phyloP scores from a whole-genome alignment of 805 yeast genomes.

The Torulaspora quercuum region DNA sequence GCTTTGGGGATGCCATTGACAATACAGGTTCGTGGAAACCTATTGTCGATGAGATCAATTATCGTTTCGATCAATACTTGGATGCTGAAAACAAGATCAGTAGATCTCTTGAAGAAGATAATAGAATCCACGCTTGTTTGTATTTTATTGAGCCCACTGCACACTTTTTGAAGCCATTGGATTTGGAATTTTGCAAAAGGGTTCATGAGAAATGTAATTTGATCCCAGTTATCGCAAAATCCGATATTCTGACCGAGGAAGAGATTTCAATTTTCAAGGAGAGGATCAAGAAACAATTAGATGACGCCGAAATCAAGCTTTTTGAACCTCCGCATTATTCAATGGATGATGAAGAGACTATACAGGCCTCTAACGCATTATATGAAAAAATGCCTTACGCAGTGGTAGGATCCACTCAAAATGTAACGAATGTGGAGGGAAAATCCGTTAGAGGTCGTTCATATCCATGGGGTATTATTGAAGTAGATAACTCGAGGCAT shows the following conservation, averaged over 20 bases:
- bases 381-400: slow-evolving; percentile 83
- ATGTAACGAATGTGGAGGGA: slow-evolving; percentile 68
- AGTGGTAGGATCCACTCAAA: slow-evolving; percentile 81
- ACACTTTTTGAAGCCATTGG: slow-evolving; percentile 84
- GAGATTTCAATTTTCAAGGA: slow-evolving; percentile 75
- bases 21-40: slow-evolving; percentile 83
- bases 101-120: slow-evolving; percentile 68
- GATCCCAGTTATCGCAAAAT: slow-evolving; percentile 91
- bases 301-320: slow-evolving; percentile 64
- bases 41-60: slow-evolving; percentile 81
- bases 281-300: slow-evolving; percentile 73
- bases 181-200: slow-evolving; percentile 80
- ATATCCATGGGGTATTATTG: slow-evolving; percentile 97
- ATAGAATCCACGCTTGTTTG: slow-evolving; percentile 87
- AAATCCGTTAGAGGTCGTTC: slow-evolving; percentile 82
- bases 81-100: slow-evolving; percentile 84
- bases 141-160: slow-evolving; percentile 98
- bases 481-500: slow-evolving; percentile 91
- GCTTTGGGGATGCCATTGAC: slow-evolving; percentile 88
- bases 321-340: slow-evolving; percentile 78
- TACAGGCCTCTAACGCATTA: slow-evolving; percentile 60
- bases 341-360: slow-evolving; percentile 81
- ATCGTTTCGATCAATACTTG: slow-evolving; percentile 80
- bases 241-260: slow-evolving; percentile 87
- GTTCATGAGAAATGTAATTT: slow-evolving; percentile 89